Evolutionary conservation across 306 rosid species (phyloP).

Genomic region (Trifolium pratense): DNA sequence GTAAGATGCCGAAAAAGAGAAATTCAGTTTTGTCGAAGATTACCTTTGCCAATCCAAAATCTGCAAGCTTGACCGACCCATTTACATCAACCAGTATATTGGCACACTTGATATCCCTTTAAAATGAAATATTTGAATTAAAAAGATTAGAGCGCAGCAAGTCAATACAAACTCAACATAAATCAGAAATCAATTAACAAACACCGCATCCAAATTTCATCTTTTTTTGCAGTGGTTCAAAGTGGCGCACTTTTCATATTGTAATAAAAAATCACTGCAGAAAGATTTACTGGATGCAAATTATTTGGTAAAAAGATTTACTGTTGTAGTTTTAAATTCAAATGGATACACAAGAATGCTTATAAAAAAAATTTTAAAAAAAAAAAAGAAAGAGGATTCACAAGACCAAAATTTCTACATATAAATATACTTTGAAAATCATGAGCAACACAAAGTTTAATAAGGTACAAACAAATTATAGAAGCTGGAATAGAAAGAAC

Average conservation of each 20-base stretch:
- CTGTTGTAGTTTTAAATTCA: not conserved
- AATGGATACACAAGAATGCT: not conserved
- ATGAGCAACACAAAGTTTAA: not conserved
- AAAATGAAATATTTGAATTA: conserved; percentile 30
- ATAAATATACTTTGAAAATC: not conserved
- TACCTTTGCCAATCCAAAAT: conserved; percentile 76
- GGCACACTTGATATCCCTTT: conserved; percentile 68
- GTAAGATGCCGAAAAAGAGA: conserved; percentile 6
- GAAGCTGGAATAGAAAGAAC: not conserved
- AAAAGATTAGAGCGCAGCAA: conserved; percentile 35
- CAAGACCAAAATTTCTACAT: conserved; percentile 18
- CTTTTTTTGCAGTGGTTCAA: conserved; percentile 7
- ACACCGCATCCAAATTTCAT: conserved; percentile 5
- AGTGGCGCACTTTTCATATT: conserved; percentile 21
- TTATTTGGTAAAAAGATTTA: not conserved
- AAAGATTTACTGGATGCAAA: not conserved
- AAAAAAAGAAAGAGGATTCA: not conserved
- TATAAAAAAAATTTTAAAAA: too few relatives aligned
- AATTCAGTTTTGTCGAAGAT: conserved; percentile 20
- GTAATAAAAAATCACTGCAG: not conserved
- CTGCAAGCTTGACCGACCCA: conserved; percentile 67
- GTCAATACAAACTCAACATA: conserved; percentile 27
- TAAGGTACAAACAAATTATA: conserved; percentile 10
- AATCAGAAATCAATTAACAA: conserved; percentile 23
- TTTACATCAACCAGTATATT: conserved; percentile 63